Evolutionary conservation across 306 rosid species (phyloP), one percentile per base, ranked within the genome.

Genomic region (Trifolium pratense): DNA sequence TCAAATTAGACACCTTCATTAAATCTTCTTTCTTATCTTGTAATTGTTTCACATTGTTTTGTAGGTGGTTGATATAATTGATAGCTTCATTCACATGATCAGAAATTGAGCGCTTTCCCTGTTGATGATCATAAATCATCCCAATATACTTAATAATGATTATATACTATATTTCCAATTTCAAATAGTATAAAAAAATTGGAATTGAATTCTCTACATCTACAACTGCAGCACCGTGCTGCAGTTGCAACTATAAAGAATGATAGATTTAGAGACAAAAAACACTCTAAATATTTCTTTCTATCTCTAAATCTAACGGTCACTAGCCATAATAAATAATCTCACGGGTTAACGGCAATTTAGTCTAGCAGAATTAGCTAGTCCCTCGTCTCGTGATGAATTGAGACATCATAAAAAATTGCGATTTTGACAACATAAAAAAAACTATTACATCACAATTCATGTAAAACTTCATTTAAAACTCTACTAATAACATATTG

Each of bases 21-120:
- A 87, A 77, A 49, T 70, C 77, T 68, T 87, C 90, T 70, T 70
- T 90, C 76, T 74, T 83, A 18, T 12, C 59, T 61, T 61, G 23
- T 70, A 86, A 72, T 23, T 72, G 80, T 68, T 83, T 67, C 52
- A 86, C 86, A 77, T 80, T 86, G 56, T 66, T 74, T 70, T 75
- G 61, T 23, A 79, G 8, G 29, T 87, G 83, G n/a, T 82, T 81
- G 74, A 90, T 88, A 7, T 89, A 85, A 66, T 85, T 85, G 61
- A 76, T 87, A 5, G 97, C 93, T 79, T 78, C 96, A 39, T 79
- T 17, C 51, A 91, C 66, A 52, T 86, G 87, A 84, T 93, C 93
- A 0, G 90, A 78, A 59, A 62, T 68, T 3, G 97, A 83, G 39
- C 97, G 91, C 49, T 86, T 93, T 73, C 97, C 98, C 97, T 65